A percentile compares a stretch with the other conserved stretches of the same genome.
These are phyloP conservation scores for Mortierella sp. DNA, from an alignment of 371 early-diverging fungal genomes.

Conservation along the genomic window DNA sequence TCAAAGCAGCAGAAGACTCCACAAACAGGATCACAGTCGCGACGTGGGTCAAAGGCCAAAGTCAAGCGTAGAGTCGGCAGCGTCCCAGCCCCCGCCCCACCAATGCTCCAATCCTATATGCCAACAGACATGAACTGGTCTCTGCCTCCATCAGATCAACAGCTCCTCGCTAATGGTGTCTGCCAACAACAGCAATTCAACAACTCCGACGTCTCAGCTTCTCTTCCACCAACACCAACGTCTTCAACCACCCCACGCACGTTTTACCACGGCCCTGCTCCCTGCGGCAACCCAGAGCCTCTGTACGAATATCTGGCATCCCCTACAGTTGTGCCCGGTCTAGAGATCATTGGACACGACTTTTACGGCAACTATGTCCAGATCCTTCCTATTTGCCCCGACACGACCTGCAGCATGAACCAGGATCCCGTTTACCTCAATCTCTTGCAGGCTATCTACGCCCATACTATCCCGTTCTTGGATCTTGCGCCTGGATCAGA, in stretches of 20 bases:
- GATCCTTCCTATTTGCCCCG: conserved; percentile 56
- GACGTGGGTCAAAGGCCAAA: conserved; percentile 36
- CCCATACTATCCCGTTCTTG: conserved; percentile 53
- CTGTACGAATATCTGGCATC: conserved; percentile 54
- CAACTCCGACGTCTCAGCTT: neutral
- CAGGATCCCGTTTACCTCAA: conserved; percentile 54
- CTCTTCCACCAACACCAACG: neutral
- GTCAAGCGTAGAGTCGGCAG: conserved; percentile 34
- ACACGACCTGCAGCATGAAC: conserved; percentile 57
- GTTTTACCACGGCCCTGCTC: conserved; percentile 51
- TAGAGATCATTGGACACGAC: conserved; percentile 56
- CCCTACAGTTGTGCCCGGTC: conserved; percentile 49
- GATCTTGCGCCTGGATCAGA: conserved; percentile 52
- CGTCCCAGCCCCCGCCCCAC: conserved; percentile 10
- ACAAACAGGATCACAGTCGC: conserved; percentile 16
- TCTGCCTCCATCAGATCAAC: conserved; percentile 19
- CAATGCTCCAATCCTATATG: conserved; percentile 18
- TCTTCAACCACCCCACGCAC: neutral
- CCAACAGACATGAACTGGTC: conserved; percentile 35
- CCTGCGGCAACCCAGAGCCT: conserved; percentile 51
- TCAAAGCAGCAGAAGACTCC: conserved; percentile 15
- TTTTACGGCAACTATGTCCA: conserved; percentile 55
- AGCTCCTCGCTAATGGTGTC: conserved; percentile 13
- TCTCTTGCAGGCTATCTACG: conserved; percentile 53
- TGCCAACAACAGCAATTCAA: conserved; percentile 11